These are phyloP conservation scores for Phytophthora sojae DNA, from an alignment of 352 stramenopile species.

Conservation along the genomic window DNA sequence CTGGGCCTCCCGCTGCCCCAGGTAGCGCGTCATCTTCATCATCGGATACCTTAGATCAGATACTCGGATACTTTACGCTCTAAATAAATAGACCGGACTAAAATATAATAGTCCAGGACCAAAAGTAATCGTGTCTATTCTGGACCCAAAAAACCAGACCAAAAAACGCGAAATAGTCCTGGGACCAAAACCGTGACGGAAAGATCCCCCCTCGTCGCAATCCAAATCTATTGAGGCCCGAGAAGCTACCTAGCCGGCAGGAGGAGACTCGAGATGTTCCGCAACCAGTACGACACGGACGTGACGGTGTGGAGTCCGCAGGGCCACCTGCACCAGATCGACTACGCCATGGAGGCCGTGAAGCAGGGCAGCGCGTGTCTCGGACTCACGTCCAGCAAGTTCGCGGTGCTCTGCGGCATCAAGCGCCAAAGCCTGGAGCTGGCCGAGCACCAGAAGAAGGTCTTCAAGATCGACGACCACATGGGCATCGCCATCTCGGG, in stretches of 20 bases:
- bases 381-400: constrained; percentile 93
- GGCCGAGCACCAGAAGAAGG: constrained; percentile 97
- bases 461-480: constrained; percentile 99
- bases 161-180: neutral
- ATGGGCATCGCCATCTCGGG: constrained; percentile 98
- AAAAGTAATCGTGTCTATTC: too few relatives aligned
- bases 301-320: constrained; percentile 99
- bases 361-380: constrained; percentile 97
- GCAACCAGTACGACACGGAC: constrained; percentile 99
- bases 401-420: constrained; percentile 94
- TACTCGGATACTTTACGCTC: neutral
- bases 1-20: constrained; percentile 79
- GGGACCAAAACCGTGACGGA: neutral
- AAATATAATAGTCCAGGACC: neutral
- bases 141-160: too few relatives aligned
- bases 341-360: constrained; percentile 96
- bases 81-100: neutral
- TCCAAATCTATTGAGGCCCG: neutral
- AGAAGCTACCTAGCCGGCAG: neutral
- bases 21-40: constrained; percentile 30
- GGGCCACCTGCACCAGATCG: constrained; percentile 98
- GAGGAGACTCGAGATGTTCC: constrained; percentile 91
- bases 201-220: constrained; percentile 21
- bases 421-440: constrained; percentile 91
- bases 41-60: neutral